Evolutionary conservation across 306 rosid species (phyloP), one percentile per base, ranked within the genome.

Genomic region (Cicer judaicum): DNA sequence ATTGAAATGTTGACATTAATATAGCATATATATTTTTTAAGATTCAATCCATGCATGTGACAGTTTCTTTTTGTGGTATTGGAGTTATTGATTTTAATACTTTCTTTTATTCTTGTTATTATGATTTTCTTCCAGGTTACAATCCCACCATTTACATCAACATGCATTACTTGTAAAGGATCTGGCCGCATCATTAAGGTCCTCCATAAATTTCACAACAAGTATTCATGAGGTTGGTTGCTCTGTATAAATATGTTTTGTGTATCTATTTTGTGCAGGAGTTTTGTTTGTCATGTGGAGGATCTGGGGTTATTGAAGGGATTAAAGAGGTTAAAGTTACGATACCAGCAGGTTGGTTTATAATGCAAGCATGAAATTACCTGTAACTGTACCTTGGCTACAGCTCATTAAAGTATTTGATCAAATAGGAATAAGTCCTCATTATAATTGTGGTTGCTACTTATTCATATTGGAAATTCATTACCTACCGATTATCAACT

Each of bases 61-160:
- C 67, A 15, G 7, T 54, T 66, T 75, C 39, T 19, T 54, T 73
- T 65, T 59, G 46, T 13, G 5, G 66, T 65, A 41, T 29, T 75
- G 9, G 50, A 24, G 29, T 56, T 70, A 13, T 61, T 48, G 76
- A 42, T 21, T 70, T 68, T 42, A 46, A 62, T 50, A 54, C 64
- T 34, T 70, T 24, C 7, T 72, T 56, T 61, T 10, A 11, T 70
- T 63, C 74, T 81, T 84, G 72, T 59, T 59, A 42, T 72, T 55
- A 71, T 73, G 65, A 62, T 81, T 48, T 74, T 78, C 73, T 68
- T 13, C 65, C 86, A 94, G 99, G 88, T 94, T 68, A 94, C 99
- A 8, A 84, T 94, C 81, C 96, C 96, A 44, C 99, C 99, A 70
- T 94, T 94, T 81, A 90, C 96, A 29, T 87, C 99, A 49, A 88